Evolutionary conservation across 257 asterid species (phyloP).

Genomic region (Ophiorrhiza pumila): DNA sequence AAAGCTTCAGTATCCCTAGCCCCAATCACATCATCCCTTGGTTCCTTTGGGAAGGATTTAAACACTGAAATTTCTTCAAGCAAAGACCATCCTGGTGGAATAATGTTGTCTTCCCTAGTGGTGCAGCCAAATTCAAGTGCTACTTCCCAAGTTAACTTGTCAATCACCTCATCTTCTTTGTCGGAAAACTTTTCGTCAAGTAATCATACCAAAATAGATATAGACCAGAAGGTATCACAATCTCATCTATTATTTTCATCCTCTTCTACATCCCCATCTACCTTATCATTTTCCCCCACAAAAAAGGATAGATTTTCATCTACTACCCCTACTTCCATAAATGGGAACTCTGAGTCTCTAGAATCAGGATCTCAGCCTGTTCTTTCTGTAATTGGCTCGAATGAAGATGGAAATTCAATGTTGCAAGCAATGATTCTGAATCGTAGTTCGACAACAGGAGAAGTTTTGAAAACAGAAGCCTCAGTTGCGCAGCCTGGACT

Average conservation of each 20-base stretch:
- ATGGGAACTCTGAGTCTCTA: constrained; percentile 31
- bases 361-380: constrained; percentile 32
- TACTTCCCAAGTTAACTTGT: constrained; percentile 25
- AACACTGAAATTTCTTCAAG: constrained; percentile 29
- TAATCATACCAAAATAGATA: constrained; percentile 35
- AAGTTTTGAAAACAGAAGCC: constrained; percentile 24
- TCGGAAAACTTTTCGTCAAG: constrained; percentile 12
- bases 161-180: constrained; percentile 32
- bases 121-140: constrained; percentile 15
- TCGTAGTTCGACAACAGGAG: constrained; percentile 31
- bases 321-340: constrained; percentile 23
- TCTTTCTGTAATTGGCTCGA: constrained; percentile 24
- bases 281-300: constrained; percentile 26
- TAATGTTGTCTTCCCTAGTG: constrained; percentile 5
- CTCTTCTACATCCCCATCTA: constrained; percentile 30
- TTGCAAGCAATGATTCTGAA: constrained; percentile 14
- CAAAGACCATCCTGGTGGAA: constrained; percentile 30
- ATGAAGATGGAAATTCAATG: constrained; percentile 27
- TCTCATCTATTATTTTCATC: constrained; percentile 33
- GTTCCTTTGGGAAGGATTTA: constrained; percentile 30
- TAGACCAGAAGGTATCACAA: constrained; percentile 35
- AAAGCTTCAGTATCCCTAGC: constrained; percentile 31
- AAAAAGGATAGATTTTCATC: constrained; percentile 29
- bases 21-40: constrained; percentile 33
- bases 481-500: constrained; percentile 37